Evolutionary conservation across 2,329 filamentous ascomycete species (phyloP).

Genomic region (Byssochlamys sp.): DNA sequence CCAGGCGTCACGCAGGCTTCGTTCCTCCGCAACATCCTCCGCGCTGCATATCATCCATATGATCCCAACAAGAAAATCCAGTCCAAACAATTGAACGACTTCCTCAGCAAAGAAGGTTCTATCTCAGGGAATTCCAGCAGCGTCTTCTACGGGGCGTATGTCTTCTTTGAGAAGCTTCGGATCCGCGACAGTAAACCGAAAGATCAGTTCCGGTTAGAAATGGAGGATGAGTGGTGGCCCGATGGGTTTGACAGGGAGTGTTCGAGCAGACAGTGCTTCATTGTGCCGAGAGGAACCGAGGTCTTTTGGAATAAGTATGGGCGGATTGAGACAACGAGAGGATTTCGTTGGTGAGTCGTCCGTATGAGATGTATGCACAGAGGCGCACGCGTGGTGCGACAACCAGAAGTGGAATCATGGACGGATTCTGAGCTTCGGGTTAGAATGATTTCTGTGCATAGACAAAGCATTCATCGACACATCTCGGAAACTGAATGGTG

Average conservation of each 20-base stretch:
- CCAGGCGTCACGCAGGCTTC: conserved; percentile 42
- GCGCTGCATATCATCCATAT: conserved; percentile 38
- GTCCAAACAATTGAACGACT: conserved; percentile 35
- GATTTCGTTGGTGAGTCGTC: neutral
- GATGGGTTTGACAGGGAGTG: conserved; percentile 3
- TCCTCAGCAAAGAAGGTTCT: conserved; percentile 43
- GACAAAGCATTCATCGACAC: no score
- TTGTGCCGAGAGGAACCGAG: neutral
- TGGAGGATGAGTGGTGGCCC: conserved; percentile 36
- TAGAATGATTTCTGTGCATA: no score
- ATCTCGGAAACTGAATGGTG: no score
- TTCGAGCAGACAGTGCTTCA: neutral
- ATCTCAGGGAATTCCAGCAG: conserved; percentile 40
- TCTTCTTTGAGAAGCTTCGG: conserved; percentile 52
- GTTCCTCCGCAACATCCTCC: conserved; percentile 29
- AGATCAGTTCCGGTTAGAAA: conserved; percentile 41
- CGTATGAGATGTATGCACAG: neutral
- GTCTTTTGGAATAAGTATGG: neutral
- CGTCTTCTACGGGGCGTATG: conserved; percentile 47
- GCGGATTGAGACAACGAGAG: neutral
- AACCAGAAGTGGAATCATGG: no score
- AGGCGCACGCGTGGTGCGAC: no score
- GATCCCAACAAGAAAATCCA: conserved; percentile 29
- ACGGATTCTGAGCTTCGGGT: no score
- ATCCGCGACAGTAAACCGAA: conserved; percentile 45